A percentile compares a stretch with the other conserved stretches of the same genome.
phyloP scores from a whole-genome alignment of 2,329 filamentous ascomycete species.

The Fusarium pseudocircinatum region DNA sequence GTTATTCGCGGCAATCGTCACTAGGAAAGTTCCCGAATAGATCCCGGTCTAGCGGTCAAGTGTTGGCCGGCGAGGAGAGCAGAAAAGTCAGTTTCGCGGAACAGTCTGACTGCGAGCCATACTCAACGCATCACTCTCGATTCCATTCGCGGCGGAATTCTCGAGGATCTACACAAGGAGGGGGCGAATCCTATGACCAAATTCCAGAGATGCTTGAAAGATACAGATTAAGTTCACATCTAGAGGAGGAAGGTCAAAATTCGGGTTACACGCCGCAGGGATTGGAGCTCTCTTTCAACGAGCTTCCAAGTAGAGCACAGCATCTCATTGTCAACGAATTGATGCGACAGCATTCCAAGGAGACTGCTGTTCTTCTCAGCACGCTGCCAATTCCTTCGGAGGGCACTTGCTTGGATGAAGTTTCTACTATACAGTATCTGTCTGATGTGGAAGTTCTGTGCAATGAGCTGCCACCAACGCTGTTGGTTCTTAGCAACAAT shows the following conservation, averaged over 20 bases:
- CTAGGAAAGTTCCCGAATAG: conserved; percentile 69
- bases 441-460: conserved; percentile 82
- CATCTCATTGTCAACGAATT: conserved; percentile 89
- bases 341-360: conserved; percentile 72
- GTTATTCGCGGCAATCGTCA: conserved; percentile 57
- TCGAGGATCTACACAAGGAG: conserved; percentile 41
- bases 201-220: conserved; percentile 57
- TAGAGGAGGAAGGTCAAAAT: conserved; percentile 42
- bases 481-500: conserved; percentile 86
- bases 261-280: conserved; percentile 67
- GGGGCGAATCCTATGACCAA: conserved; percentile 52
- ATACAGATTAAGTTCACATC: conserved; percentile 44
- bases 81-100: conserved; percentile 73
- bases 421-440: conserved; percentile 77
- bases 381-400: conserved; percentile 84
- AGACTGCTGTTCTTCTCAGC: conserved; percentile 83
- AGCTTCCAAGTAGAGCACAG: conserved; percentile 84
- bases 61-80: conserved; percentile 63
- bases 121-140: conserved; percentile 37
- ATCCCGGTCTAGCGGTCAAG: conserved; percentile 68
- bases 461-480: conserved; percentile 76
- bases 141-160: conserved; percentile 53
- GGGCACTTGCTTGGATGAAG: conserved; percentile 76
- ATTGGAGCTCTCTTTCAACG: conserved; percentile 83
- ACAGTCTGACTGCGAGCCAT: conserved; percentile 36